Evolutionary conservation across 208 protist genomes (phyloP).

Genomic region (Borovskyia barvae): DNA sequence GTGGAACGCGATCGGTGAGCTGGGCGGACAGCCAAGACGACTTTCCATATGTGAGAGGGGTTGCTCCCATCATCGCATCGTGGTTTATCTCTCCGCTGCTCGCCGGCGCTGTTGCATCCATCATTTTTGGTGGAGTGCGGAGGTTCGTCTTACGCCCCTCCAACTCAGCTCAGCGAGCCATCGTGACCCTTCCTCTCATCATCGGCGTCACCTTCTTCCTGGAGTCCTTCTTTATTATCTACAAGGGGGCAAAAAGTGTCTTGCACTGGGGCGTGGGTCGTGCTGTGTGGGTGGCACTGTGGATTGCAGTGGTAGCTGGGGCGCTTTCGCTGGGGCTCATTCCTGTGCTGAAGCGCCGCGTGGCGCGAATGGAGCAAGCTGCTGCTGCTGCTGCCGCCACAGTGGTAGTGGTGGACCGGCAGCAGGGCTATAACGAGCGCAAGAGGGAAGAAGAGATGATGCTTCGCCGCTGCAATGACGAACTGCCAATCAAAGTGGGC

Average conservation of each 20-base stretch:
- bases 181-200: constrained; percentile 62
- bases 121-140: constrained; percentile 54
- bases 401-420: too few species aligned
- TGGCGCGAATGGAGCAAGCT: constrained; percentile 27
- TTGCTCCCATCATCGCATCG: constrained; percentile 71
- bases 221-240: constrained; percentile 79
- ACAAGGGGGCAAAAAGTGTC: constrained; percentile 59
- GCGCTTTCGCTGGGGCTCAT: constrained; percentile 50
- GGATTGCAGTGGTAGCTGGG: constrained; percentile 45
- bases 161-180: constrained; percentile 53
- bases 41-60: constrained; percentile 72
- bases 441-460: constrained; percentile 19
- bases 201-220: constrained; percentile 73
- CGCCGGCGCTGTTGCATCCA: constrained; percentile 50
- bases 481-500: not conserved
- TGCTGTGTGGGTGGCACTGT: constrained; percentile 52
- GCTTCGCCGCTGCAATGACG: constrained; percentile 4
- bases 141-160: constrained; percentile 48
- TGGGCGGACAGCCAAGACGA: constrained; percentile 54
- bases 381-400: constrained; percentile 26
- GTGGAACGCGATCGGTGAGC: constrained; percentile 44
- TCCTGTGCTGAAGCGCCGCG: constrained; percentile 47
- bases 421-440: constrained; percentile 6
- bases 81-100: constrained; percentile 84
- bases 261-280: constrained; percentile 54